Conservation (phyloP, 2,329 filamentous ascomycete species). For the Stemphylium beticola region DNA sequence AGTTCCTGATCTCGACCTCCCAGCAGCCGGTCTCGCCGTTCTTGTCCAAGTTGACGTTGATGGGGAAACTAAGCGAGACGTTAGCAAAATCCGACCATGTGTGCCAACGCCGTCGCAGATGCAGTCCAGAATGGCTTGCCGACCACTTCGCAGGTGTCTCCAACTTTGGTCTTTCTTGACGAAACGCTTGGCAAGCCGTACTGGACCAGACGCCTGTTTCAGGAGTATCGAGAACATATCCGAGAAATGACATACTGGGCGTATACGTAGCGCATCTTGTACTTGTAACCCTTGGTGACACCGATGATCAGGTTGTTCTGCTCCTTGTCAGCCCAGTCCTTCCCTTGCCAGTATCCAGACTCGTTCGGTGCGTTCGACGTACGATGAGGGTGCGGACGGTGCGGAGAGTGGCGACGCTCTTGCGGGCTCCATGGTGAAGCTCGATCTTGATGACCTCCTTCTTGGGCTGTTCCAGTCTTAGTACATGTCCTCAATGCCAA, state of each 20-base stretch:
- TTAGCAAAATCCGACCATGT: slow-evolving; percentile 21
- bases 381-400: slow-evolving; percentile 94
- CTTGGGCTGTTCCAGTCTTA: slow-evolving; percentile 61
- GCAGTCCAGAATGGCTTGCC: background rate
- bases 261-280: slow-evolving; percentile 99
- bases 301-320: slow-evolving; percentile 94
- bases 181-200: background rate
- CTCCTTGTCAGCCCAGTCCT: slow-evolving; percentile 28
- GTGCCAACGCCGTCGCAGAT: background rate
- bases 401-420: slow-evolving; percentile 96
- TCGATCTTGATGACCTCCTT: slow-evolving; percentile 92
- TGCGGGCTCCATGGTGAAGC: slow-evolving; percentile 97
- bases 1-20: slow-evolving; percentile 95
- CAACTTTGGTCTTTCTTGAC: background rate
- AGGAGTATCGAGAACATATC: background rate
- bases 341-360: background rate
- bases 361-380: slow-evolving; percentile 26
- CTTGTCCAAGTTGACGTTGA: slow-evolving; percentile 99
- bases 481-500: slow-evolving; percentile 8
- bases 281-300: slow-evolving; percentile 99
- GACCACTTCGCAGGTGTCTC: background rate
- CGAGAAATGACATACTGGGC: slow-evolving; percentile 65
- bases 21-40: slow-evolving; percentile 84
- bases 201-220: background rate
- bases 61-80: slow-evolving; percentile 73